Evolutionary conservation across 192 early-diverging fungal genomes (phyloP).

Genomic region (Funneliformis geosporum): DNA sequence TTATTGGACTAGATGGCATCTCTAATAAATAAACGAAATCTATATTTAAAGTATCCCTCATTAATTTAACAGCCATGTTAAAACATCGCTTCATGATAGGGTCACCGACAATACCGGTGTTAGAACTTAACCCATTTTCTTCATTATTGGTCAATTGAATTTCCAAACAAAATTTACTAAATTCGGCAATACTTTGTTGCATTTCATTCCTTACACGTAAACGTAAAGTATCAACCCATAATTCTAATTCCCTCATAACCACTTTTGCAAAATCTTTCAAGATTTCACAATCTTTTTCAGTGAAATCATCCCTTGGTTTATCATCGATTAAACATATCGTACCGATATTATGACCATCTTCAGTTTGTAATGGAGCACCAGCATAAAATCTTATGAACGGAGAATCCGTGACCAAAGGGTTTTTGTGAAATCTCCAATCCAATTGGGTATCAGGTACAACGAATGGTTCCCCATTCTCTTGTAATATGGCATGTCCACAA

Average conservation of each 20-base stretch:
- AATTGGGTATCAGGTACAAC: conserved; percentile 38
- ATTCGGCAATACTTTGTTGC: conserved; percentile 44
- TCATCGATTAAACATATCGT: conserved; percentile 51
- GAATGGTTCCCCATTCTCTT: conserved; percentile 37
- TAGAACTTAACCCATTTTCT: not conserved
- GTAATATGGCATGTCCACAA: conserved; percentile 41
- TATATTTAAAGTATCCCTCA: conserved; percentile 17
- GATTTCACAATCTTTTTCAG: conserved; percentile 32
- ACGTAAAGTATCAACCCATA: conserved; percentile 47
- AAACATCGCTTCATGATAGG: conserved; percentile 21
- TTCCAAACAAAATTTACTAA: conserved; percentile 31
- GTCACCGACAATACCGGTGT: not conserved
- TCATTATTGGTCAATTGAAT: not conserved
- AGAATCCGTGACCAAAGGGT: conserved; percentile 41
- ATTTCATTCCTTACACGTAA: conserved; percentile 48
- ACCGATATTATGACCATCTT: conserved; percentile 46
- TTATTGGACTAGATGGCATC: conserved; percentile 1
- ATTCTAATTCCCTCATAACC: conserved; percentile 50
- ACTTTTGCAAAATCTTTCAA: conserved; percentile 47
- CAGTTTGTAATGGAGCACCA: conserved; percentile 42
- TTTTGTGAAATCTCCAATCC: conserved; percentile 54
- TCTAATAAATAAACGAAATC: conserved; percentile 22
- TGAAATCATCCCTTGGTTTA: conserved; percentile 41
- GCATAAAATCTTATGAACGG: conserved; percentile 54
- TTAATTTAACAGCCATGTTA: conserved; percentile 16